A percentile compares a stretch with the other conserved stretches of the same genome.
These are phyloP conservation scores for Boehmeria nivea DNA, from an alignment of 306 rosid genomes.

Conservation along the genomic window DNA sequence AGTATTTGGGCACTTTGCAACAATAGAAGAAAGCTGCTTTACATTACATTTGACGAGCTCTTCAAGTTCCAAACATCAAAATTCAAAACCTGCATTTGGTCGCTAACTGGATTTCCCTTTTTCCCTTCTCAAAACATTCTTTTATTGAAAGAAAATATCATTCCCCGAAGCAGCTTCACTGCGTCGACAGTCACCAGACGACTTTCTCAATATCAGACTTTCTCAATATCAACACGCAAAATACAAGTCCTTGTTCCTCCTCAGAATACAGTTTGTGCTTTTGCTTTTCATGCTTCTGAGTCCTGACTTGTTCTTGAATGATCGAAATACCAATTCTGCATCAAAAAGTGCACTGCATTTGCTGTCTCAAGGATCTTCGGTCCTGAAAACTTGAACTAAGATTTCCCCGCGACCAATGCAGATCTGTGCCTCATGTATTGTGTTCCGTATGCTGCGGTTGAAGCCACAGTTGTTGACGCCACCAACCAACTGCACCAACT, in stretches of 20 bases:
- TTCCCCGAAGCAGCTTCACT: no score
- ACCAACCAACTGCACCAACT: constrained; percentile 75
- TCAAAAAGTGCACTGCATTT: not conserved
- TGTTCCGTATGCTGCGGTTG: constrained; percentile 63
- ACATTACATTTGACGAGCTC: not conserved
- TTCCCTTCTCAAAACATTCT: no score
- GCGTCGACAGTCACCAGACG: no score
- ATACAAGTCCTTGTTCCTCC: no score
- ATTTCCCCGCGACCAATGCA: constrained; percentile 21
- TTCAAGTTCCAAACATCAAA: not conserved
- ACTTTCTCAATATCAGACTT: no score
- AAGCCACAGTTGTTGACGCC: constrained; percentile 69
- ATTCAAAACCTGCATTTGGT: no score
- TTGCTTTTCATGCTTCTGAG: no score
- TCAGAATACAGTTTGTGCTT: no score
- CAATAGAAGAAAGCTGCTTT: not conserved
- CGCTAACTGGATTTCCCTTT: no score
- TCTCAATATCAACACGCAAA: no score
- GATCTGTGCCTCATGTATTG: constrained; percentile 39
- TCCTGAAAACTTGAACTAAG: not conserved
- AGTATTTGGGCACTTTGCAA: no score
- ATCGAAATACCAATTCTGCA: not conserved
- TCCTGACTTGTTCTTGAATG: not conserved
- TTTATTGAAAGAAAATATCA: no score
- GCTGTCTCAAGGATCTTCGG: not conserved